Percentiles rank a stretch among this genome's conserved stretches.
Evolutionary conservation across 148 eudicot species (phyloP).

Genomic region (Chenopodium quinoa): DNA sequence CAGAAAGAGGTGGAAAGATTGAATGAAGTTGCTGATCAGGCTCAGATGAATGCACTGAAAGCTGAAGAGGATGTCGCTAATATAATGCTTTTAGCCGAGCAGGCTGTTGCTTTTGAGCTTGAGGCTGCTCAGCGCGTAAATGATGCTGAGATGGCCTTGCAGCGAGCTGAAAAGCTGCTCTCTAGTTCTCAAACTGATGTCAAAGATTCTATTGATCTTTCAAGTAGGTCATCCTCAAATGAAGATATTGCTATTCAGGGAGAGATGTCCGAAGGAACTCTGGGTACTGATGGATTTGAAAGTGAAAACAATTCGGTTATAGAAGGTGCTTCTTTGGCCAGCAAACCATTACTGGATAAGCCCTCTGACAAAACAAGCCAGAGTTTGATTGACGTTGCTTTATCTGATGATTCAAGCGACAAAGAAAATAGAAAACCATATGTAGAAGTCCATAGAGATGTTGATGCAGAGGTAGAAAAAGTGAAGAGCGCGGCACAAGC

Average conservation of each 20-base stretch:
- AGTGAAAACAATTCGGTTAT: constrained; percentile 33
- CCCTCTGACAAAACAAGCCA: constrained; percentile 35
- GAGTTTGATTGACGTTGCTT: constrained; percentile 36
- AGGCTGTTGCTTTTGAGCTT: constrained; percentile 93
- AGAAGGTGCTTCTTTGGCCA: constrained; percentile 37
- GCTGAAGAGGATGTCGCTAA: constrained; percentile 93
- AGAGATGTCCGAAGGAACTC: constrained; percentile 33
- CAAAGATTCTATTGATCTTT: constrained; percentile 39
- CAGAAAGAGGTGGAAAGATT: constrained; percentile 70
- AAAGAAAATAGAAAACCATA: constrained; percentile 48
- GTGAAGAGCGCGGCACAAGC: constrained; percentile 49
- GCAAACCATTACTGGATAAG: constrained; percentile 35
- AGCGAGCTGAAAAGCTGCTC: constrained; percentile 58
- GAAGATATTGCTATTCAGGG: constrained; percentile 46
- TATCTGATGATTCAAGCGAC: constrained; percentile 44
- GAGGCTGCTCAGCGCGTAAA: constrained; percentile 75
- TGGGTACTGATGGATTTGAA: constrained; percentile 35
- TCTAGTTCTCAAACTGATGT: constrained; percentile 43
- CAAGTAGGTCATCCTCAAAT: constrained; percentile 34
- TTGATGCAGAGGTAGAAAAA: constrained; percentile 55
- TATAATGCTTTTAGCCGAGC: constrained; percentile 92
- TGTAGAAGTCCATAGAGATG: constrained; percentile 41
- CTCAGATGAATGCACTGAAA: constrained; percentile 56
- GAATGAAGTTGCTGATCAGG: constrained; percentile 68
- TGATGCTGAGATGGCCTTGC: constrained; percentile 82